Evolutionary conservation across 371 early-diverging fungal genomes (phyloP).

Genomic region (Lichtheimia ramosa): DNA sequence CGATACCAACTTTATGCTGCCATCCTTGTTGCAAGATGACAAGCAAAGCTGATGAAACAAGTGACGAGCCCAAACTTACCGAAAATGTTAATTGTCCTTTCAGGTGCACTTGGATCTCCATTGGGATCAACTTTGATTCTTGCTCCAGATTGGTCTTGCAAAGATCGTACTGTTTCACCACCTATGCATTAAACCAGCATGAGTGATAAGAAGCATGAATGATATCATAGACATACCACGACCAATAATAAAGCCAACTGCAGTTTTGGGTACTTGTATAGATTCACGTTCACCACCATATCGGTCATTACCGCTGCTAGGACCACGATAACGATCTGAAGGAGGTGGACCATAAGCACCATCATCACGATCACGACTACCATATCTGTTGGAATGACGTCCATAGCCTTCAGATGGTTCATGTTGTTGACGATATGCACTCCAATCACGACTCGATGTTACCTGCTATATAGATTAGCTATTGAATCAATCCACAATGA

Average conservation of each 20-base stretch:
- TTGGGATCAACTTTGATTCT: slow-evolving; percentile 74
- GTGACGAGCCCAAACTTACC: slow-evolving; percentile 25
- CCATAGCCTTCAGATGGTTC: slow-evolving; percentile 12
- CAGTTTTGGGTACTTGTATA: slow-evolving; percentile 67
- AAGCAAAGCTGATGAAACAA: background rate
- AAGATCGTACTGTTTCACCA: slow-evolving; percentile 84
- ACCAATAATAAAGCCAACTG: slow-evolving; percentile 83
- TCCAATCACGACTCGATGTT: slow-evolving; percentile 23
- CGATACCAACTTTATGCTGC: background rate
- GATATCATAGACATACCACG: slow-evolving; percentile 39
- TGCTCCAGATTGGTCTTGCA: slow-evolving; percentile 84
- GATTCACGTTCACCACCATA: slow-evolving; percentile 48
- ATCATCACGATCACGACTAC: slow-evolving; percentile 11
- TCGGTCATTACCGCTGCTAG: slow-evolving; percentile 26
- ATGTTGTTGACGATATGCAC: slow-evolving; percentile 28
- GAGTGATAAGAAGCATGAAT: background rate
- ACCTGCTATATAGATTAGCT: slow-evolving; percentile 10
- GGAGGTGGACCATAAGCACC: slow-evolving; percentile 18
- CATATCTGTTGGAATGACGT: slow-evolving; percentile 1
- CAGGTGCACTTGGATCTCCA: slow-evolving; percentile 35
- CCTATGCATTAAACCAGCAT: slow-evolving; percentile 31
- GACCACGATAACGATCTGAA: slow-evolving; percentile 14
- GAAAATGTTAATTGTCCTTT: slow-evolving; percentile 39
- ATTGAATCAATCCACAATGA: background rate
- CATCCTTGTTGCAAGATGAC: background rate